phyloP scores from a whole-genome alignment of 106 monocot genomes.

The Dendrobium huoshanense region DNA sequence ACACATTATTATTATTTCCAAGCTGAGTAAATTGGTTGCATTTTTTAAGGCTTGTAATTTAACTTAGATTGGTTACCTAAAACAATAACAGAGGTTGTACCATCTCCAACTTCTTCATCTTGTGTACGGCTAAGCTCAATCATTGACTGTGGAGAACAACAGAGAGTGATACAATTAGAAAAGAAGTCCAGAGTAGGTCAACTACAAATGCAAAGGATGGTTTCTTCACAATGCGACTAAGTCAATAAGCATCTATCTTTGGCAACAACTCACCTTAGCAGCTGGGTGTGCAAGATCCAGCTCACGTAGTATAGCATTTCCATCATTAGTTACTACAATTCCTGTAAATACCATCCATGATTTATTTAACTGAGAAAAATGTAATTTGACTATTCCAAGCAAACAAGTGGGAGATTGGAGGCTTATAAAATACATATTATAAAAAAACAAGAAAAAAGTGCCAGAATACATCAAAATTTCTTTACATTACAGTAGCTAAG shows the following conservation, averaged over 20 bases:
- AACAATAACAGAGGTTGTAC: constrained; percentile 80
- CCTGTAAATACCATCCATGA: constrained; percentile 27
- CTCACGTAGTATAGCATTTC: constrained; percentile 75
- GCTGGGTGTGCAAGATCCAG: constrained; percentile 84
- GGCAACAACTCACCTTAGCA: constrained; percentile 42
- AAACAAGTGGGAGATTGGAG: not conserved
- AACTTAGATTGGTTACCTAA: constrained; percentile 32
- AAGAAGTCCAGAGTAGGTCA: not conserved
- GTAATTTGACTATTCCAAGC: too few species aligned
- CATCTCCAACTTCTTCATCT: constrained; percentile 88
- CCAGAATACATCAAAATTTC: not conserved
- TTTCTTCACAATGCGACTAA: not conserved
- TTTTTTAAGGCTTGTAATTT: not conserved
- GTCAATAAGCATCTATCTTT: not conserved
- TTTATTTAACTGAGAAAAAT: not conserved
- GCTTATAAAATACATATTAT: not conserved
- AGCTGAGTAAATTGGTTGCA: not conserved
- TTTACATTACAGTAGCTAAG: not conserved
- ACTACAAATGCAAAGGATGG: not conserved
- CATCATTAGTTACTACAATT: constrained; percentile 81
- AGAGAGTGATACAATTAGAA: not conserved
- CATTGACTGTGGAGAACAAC: constrained; percentile 40
- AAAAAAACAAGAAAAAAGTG: not conserved
- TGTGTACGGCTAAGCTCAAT: constrained; percentile 82
- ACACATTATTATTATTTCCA: not conserved